Evolutionary conservation across 2,329 filamentous ascomycete species (phyloP).

Genomic region (Colletotrichum theobromicola): DNA sequence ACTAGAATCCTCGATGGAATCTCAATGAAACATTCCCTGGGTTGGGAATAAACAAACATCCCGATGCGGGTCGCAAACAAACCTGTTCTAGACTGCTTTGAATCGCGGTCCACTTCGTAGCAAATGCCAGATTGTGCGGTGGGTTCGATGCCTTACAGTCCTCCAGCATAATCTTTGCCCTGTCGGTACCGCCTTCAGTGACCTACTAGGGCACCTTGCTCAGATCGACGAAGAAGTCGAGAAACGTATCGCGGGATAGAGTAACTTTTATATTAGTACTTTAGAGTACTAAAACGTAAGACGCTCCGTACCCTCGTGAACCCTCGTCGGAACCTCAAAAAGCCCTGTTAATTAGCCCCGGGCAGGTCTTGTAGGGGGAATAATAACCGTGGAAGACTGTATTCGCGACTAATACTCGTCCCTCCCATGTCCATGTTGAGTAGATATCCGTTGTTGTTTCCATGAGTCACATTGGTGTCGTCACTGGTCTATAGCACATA

Average conservation of each 20-base stretch:
- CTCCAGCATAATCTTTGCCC: no score
- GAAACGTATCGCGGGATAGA: no score
- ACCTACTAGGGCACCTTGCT: no score
- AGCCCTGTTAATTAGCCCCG: no score
- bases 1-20: background rate
- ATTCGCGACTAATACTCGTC: background rate
- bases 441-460: background rate
- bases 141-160: background rate
- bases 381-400: no score
- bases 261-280: no score
- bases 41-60: background rate
- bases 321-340: no score
- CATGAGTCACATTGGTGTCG: background rate
- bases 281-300: no score
- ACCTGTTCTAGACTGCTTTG: background rate
- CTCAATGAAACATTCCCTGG: background rate
- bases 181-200: no score
- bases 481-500: background rate
- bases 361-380: no score
- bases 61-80: background rate
- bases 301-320: no score
- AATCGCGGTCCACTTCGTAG: background rate
- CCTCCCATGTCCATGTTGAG: background rate
- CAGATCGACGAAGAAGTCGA: no score
- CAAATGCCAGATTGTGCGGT: background rate